phyloP scores from a whole-genome alignment of 768 basidiomycete species.

The Nevesoporus exiguus region DNA sequence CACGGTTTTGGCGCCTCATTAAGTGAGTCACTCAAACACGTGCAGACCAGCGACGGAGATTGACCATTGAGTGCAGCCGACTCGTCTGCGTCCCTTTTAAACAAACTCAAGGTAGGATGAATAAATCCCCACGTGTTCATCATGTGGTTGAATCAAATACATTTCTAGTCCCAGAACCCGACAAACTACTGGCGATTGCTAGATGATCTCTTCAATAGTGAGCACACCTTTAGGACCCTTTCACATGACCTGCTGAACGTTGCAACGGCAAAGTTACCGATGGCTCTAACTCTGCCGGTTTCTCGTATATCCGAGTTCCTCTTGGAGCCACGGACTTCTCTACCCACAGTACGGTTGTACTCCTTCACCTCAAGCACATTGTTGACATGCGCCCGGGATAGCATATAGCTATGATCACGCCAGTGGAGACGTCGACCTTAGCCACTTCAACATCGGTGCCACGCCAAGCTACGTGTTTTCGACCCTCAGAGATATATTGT shows the following conservation, averaged over 20 bases:
- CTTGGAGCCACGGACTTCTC: slow-evolving; percentile 78
- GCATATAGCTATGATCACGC: slow-evolving; percentile 67
- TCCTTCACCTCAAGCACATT: background rate
- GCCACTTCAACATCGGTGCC: slow-evolving; percentile 51
- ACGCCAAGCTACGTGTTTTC: slow-evolving; percentile 63
- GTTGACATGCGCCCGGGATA: slow-evolving; percentile 16
- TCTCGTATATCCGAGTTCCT: slow-evolving; percentile 66
- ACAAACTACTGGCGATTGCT: slow-evolving; percentile 58
- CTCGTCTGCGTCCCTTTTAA: slow-evolving; percentile 60
- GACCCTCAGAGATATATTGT: slow-evolving; percentile 59
- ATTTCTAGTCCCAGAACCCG: slow-evolving; percentile 45
- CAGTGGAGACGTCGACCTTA: slow-evolving; percentile 58
- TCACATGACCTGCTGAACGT: background rate
- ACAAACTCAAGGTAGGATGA: slow-evolving; percentile 56
- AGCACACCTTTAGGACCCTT: background rate
- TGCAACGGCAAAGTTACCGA: slow-evolving; percentile 43
- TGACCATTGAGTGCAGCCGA: slow-evolving; percentile 47
- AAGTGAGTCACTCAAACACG: slow-evolving; percentile 47
- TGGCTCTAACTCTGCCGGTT: slow-evolving; percentile 58
- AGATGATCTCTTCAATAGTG: slow-evolving; percentile 52
- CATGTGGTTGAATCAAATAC: slow-evolving; percentile 3
- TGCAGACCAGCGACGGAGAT: background rate
- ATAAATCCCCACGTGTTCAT: background rate
- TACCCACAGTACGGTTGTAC: slow-evolving; percentile 39
- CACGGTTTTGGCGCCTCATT: slow-evolving; percentile 65